Evolutionary conservation across 2,329 filamentous ascomycete genomes (phyloP).

Genomic region (Alternaria sp.): DNA sequence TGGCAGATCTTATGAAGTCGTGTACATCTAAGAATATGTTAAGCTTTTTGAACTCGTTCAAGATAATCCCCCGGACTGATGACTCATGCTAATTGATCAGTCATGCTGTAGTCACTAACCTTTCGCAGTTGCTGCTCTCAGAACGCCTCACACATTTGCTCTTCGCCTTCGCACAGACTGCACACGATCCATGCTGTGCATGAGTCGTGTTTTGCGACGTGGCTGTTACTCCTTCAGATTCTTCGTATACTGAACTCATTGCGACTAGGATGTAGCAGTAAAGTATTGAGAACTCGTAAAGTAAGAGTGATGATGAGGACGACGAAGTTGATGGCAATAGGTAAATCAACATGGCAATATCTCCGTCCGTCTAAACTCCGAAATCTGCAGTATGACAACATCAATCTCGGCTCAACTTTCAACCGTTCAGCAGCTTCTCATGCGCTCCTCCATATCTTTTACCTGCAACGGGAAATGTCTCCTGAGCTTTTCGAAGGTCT

Average conservation of each 20-base stretch:
- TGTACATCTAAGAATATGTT: not conserved
- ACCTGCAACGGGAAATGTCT: constrained; percentile 6
- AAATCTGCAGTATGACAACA: not conserved
- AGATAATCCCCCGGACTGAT: no score
- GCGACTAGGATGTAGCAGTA: not conserved
- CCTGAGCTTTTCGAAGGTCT: not conserved
- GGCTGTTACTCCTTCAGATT: not conserved
- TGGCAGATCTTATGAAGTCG: not conserved
- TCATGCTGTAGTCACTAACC: not conserved
- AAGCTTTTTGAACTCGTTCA: not conserved
- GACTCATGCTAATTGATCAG: no score
- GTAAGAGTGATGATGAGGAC: not conserved
- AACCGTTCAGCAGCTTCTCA: constrained; percentile 14
- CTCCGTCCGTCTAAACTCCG: constrained; percentile 1
- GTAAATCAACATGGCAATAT: not conserved
- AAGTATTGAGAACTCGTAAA: not conserved
- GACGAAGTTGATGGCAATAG: not conserved
- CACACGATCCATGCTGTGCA: not conserved
- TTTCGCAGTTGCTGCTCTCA: not conserved
- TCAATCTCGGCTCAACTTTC: not conserved
- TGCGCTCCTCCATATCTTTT: constrained; percentile 16
- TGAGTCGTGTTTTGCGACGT: not conserved
- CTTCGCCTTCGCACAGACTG: not conserved
- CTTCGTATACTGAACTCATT: not conserved
- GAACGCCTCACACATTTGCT: not conserved